These are phyloP conservation scores for Arabidopsis arenosa DNA, from an alignment of 345 rosid species.

Conservation along the genomic window DNA sequence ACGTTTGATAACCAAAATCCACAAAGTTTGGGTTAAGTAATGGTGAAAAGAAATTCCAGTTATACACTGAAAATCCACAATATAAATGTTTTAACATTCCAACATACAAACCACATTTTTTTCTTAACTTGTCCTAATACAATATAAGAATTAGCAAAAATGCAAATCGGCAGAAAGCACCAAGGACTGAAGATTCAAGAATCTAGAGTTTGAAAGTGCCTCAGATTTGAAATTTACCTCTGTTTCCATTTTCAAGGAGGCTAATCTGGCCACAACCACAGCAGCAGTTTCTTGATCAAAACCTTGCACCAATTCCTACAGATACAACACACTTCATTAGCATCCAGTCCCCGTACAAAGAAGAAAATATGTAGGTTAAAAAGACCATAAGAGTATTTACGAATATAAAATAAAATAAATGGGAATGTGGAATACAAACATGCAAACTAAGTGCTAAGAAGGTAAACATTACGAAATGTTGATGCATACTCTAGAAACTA, in stretches of 20 bases:
- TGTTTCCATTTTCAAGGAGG: constrained; percentile 94
- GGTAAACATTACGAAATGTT: constrained; percentile 5
- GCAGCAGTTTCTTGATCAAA: constrained; percentile 99
- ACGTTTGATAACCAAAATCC: constrained; percentile 13
- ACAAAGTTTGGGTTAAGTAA: constrained; percentile 9
- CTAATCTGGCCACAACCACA: constrained; percentile 92
- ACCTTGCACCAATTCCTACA: constrained; percentile 89
- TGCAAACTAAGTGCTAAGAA: constrained; percentile 9
- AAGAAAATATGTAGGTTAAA: constrained; percentile 9
- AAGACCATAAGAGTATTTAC: neutral
- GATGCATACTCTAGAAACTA: constrained; percentile 2
- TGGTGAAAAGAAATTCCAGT: neutral
- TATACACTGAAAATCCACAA: neutral
- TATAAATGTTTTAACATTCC: constrained; percentile 4
- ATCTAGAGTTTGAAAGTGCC: constrained; percentile 13
- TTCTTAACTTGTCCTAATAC: neutral
- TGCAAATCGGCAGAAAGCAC: neutral
- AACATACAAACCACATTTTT: neutral
- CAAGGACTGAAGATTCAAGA: neutral
- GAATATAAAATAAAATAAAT: neutral
- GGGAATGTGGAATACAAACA: constrained; percentile 11
- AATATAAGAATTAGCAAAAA: constrained; percentile 1
- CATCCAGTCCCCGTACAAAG: constrained; percentile 18
- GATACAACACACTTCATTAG: constrained; percentile 33
- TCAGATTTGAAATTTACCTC: constrained; percentile 62